Evolutionary conservation across 2,329 filamentous ascomycete genomes (phyloP).

Genomic region (Calonectria hongkongensis): DNA sequence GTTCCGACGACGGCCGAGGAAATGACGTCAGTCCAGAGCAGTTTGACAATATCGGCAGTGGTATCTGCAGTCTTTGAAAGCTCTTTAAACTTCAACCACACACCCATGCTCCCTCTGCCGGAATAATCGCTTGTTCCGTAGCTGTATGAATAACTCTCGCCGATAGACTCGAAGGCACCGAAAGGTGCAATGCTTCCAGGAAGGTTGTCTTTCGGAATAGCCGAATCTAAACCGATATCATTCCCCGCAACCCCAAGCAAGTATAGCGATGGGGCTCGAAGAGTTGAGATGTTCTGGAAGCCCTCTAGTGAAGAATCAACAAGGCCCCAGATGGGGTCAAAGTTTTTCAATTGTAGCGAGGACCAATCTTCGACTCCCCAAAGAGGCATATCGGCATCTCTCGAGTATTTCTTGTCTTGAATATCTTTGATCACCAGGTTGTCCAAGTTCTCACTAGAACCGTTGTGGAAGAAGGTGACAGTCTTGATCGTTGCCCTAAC

Average conservation of each 20-base stretch:
- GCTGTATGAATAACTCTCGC: background rate
- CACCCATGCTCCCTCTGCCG: slow-evolving; percentile 27
- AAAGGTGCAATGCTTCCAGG: slow-evolving; percentile 42
- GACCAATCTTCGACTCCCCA: slow-evolving; percentile 58
- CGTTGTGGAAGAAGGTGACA: slow-evolving; percentile 65
- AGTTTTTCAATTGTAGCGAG: slow-evolving; percentile 33
- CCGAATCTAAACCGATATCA: background rate
- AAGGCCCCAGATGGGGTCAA: slow-evolving; percentile 50
- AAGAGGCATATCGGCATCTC: slow-evolving; percentile 55
- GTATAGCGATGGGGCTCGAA: slow-evolving; percentile 41
- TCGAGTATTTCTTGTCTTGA: slow-evolving; percentile 59
- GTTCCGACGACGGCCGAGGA: slow-evolving; percentile 45
- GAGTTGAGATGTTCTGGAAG: slow-evolving; percentile 44
- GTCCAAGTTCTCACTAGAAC: slow-evolving; percentile 58
- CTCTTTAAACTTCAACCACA: slow-evolving; percentile 35
- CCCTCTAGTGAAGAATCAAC: slow-evolving; percentile 43
- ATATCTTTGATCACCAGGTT: slow-evolving; percentile 60
- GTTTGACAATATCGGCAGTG: slow-evolving; percentile 29
- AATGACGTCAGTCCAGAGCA: slow-evolving; percentile 42
- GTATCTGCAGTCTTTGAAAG: slow-evolving; percentile 27
- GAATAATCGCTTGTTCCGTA: slow-evolving; percentile 5
- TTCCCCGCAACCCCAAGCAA: slow-evolving; percentile 24
- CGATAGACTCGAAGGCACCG: slow-evolving; percentile 32
- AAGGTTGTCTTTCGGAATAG: slow-evolving; percentile 30
- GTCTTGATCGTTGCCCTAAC: slow-evolving; percentile 67